Conservation (phyloP, 2,329 filamentous ascomycete genomes). For the Aureobasidium sp. region DNA sequence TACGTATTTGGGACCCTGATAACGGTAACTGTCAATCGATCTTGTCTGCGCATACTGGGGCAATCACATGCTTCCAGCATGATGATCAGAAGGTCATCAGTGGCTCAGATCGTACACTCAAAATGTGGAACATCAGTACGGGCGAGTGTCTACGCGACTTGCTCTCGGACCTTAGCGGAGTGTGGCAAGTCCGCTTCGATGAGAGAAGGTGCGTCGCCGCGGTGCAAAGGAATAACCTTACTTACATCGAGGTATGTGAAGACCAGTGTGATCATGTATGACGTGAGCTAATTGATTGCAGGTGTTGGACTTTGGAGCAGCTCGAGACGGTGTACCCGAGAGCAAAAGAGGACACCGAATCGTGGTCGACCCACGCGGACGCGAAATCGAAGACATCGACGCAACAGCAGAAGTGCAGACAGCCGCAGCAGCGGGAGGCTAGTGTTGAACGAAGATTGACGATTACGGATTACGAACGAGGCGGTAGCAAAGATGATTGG, state of each 20-base stretch:
- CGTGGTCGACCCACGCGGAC: conserved; percentile 37
- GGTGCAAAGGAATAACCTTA: conserved; percentile 84
- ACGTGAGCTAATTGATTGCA: conserved; percentile 37
- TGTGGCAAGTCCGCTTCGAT: conserved; percentile 99
- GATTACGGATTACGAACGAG: conserved; percentile 10
- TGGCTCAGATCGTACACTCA: conserved; percentile 87
- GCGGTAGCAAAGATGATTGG: not conserved
- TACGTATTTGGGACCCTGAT: conserved; percentile 95
- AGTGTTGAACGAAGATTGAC: not conserved
- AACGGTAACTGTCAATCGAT: conserved; percentile 83
- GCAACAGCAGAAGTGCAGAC: not conserved
- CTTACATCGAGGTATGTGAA: conserved; percentile 81
- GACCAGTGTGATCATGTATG: not conserved
- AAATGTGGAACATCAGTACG: conserved; percentile 96
- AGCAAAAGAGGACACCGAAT: conserved; percentile 74
- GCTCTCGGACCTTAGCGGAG: conserved; percentile 85
- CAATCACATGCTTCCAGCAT: conserved; percentile 98
- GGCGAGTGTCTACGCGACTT: conserved; percentile 90
- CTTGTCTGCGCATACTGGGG: conserved; percentile 86
- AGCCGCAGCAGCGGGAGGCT: not conserved
- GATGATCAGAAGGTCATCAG: conserved; percentile 95
- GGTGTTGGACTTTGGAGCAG: conserved; percentile 96
- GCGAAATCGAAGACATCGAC: conserved; percentile 28
- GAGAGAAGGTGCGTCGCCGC: conserved; percentile 91
- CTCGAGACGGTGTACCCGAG: conserved; percentile 73